These are phyloP conservation scores for Boletus reticuloceps DNA, from an alignment of 768 basidiomycete genomes.

Conservation along the genomic window DNA sequence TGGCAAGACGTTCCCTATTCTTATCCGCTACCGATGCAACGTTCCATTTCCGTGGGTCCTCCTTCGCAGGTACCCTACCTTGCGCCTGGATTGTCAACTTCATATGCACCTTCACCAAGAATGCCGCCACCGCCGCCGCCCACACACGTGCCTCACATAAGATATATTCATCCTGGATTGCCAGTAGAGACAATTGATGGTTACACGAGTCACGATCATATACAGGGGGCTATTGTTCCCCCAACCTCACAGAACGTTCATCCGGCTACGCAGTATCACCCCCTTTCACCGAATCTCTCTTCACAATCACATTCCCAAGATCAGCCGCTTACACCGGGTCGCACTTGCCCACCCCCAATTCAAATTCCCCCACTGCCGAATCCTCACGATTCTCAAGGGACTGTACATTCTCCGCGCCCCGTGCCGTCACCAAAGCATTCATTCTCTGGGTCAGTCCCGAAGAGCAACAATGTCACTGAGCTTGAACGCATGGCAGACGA, in stretches of 20 bases:
- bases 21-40: conserved; percentile 40
- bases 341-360: conserved; percentile 21
- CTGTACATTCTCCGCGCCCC: conserved; percentile 65
- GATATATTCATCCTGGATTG: conserved; percentile 15
- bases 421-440: conserved; percentile 65
- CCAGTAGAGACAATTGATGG: conserved; percentile 13
- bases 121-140: conserved; percentile 30
- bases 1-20: conserved; percentile 21
- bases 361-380: conserved; percentile 24
- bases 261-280: conserved; percentile 53
- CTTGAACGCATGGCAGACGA: conserved; percentile 74
- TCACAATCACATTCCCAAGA: conserved; percentile 20
- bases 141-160: conserved; percentile 20
- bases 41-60: conserved; percentile 54
- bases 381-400: conserved; percentile 33
- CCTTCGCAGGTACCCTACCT: conserved; percentile 30
- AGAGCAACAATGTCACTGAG: conserved; percentile 50
- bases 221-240: conserved; percentile 59
- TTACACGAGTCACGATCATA: conserved; percentile 46
- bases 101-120: conserved; percentile 18
- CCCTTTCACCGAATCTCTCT: conserved; percentile 57
- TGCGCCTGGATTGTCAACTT: conserved; percentile 36
- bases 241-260: conserved; percentile 60
- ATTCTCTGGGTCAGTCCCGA: conserved; percentile 27
- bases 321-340: conserved; percentile 6